These are phyloP conservation scores for Lipomyces orientalis DNA, from an alignment of 805 yeast species.

Conservation along the genomic window DNA sequence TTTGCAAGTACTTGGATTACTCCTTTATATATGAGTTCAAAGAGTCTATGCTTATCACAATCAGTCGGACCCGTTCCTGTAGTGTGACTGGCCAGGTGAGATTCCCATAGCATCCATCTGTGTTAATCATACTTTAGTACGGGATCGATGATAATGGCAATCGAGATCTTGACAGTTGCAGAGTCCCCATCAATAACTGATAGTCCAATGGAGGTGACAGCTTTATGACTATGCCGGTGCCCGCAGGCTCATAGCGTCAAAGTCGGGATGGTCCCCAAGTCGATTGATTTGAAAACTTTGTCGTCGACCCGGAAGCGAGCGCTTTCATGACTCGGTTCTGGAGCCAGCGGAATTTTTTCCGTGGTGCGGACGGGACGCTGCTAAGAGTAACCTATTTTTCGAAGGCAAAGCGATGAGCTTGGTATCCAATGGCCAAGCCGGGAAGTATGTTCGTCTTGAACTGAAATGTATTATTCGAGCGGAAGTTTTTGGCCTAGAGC, in stretches of 20 bases:
- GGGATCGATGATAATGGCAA: constrained; percentile 6
- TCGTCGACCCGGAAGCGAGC: constrained; percentile 18
- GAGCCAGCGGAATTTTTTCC: background rate
- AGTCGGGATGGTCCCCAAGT: constrained; percentile 11
- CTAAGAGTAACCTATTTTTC: constrained; percentile 3
- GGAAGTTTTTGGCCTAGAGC: constrained; percentile 9
- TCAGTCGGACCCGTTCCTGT: no score
- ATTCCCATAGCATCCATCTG: no score
- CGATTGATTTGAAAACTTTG: constrained; percentile 6
- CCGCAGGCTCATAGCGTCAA: constrained; percentile 19
- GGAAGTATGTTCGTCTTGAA: constrained; percentile 13
- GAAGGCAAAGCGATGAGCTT: constrained; percentile 3
- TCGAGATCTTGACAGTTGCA: constrained; percentile 1
- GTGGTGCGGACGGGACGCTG: background rate
- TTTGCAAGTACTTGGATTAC: no score
- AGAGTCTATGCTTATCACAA: no score
- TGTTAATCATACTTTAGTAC: constrained; percentile 15
- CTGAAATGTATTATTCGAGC: background rate
- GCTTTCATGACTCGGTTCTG: background rate
- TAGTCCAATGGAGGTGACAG: constrained; percentile 8
- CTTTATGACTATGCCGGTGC: constrained; percentile 9
- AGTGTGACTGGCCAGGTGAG: no score
- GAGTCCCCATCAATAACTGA: constrained; percentile 20
- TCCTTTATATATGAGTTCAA: no score
- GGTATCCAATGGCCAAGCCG: constrained; percentile 10